Evolutionary conservation across 1,139 yeast species (phyloP).

Genomic region (Kazachstania sp.): DNA sequence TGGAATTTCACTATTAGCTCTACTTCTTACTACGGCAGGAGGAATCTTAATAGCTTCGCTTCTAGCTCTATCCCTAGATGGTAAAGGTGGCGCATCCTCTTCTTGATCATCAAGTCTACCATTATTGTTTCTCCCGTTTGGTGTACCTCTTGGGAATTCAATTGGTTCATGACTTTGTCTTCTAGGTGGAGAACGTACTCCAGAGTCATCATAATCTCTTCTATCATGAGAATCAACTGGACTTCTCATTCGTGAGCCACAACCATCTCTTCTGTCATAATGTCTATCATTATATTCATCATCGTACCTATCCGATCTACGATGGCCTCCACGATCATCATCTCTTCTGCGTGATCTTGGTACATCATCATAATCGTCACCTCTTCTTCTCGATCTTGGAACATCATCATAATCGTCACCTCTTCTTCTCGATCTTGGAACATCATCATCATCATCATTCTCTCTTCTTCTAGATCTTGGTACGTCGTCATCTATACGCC

Average conservation of each 20-base stretch:
- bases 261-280: background rate
- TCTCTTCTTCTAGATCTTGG: background rate
- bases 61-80: conserved; percentile 1
- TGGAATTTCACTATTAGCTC: background rate
- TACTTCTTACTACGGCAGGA: background rate
- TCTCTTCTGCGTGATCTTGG: background rate
- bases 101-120: background rate
- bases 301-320: background rate
- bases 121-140: background rate
- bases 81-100: conserved; percentile 1
- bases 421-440: background rate
- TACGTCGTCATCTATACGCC: background rate
- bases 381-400: background rate
- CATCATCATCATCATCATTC: background rate
- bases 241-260: background rate
- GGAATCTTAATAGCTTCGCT: background rate
- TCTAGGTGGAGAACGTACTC: no score
- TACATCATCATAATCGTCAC: background rate
- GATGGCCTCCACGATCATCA: background rate
- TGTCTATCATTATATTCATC: background rate
- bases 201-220: background rate
- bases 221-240: background rate
- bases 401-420: background rate
- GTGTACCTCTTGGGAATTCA: background rate
- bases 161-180: background rate